Percentiles rank a stretch among this genome's conserved stretches.
Conservation (phyloP, 2,329 filamentous ascomycete genomes). For the Capronia americana region DNA sequence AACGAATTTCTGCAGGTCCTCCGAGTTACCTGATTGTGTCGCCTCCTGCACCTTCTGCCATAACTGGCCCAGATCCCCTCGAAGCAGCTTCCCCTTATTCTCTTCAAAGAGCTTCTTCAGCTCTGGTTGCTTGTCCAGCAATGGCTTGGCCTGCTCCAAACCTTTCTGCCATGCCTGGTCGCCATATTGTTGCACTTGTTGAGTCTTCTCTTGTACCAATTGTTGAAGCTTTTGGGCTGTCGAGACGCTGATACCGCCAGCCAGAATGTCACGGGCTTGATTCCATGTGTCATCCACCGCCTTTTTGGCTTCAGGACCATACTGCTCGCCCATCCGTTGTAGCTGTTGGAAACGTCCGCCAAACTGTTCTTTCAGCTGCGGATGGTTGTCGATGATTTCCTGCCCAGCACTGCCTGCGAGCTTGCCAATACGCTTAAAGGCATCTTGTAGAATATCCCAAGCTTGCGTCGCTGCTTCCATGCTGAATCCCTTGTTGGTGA, state of each 20-base stretch:
- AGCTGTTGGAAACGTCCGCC: slow-evolving; percentile 72
- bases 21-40: slow-evolving; percentile 65
- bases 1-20: slow-evolving; percentile 67
- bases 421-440: slow-evolving; percentile 64
- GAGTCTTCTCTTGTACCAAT: slow-evolving; percentile 71
- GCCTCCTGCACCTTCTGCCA: slow-evolving; percentile 68
- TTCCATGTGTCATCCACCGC: slow-evolving; percentile 74
- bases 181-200: slow-evolving; percentile 70
- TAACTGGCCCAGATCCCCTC: slow-evolving; percentile 69
- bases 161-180: slow-evolving; percentile 76
- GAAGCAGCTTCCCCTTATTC: slow-evolving; percentile 71
- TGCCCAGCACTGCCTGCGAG: slow-evolving; percentile 67
- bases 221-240: slow-evolving; percentile 62
- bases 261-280: slow-evolving; percentile 68
- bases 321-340: slow-evolving; percentile 71
- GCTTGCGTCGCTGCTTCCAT: slow-evolving; percentile 67
- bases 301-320: slow-evolving; percentile 78
- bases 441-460: slow-evolving; percentile 68
- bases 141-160: slow-evolving; percentile 72
- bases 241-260: slow-evolving; percentile 63
- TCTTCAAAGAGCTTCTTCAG: slow-evolving; percentile 74
- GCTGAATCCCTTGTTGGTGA: slow-evolving; percentile 67
- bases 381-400: slow-evolving; percentile 76
- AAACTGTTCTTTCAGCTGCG: slow-evolving; percentile 73
- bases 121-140: slow-evolving; percentile 77